These are phyloP conservation scores for Quercus rubra DNA, from an alignment of 306 rosid genomes.

Conservation along the genomic window DNA sequence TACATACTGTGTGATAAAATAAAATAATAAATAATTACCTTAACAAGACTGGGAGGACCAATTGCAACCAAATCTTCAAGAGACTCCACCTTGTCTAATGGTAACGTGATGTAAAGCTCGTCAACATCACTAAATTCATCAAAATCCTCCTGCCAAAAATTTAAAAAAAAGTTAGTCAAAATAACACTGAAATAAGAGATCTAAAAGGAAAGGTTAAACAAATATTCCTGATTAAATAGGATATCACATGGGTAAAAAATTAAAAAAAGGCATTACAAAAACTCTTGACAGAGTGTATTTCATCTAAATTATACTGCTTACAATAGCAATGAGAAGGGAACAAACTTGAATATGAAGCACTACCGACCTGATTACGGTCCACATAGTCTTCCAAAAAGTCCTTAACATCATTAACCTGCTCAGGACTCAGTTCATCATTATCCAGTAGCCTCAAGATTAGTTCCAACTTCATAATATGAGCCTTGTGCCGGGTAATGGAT, in stretches of 20 bases:
- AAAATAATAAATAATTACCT: slow-evolving; percentile 36
- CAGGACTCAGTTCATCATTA: slow-evolving; percentile 94
- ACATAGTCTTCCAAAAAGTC: slow-evolving; percentile 97
- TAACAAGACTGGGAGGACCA: slow-evolving; percentile 72
- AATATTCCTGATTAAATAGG: neutral
- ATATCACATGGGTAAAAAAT: neutral
- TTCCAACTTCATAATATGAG: slow-evolving; percentile 95
- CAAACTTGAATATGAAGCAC: slow-evolving; percentile 13
- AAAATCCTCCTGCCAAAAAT: slow-evolving; percentile 69
- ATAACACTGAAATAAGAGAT: neutral
- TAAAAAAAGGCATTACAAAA: slow-evolving; percentile 8
- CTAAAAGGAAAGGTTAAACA: neutral
- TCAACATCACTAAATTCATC: slow-evolving; percentile 88
- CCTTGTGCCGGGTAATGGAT: slow-evolving; percentile 93
- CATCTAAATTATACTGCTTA: neutral
- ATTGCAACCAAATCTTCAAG: slow-evolving; percentile 84
- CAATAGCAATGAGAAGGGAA: neutral
- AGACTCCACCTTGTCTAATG: slow-evolving; percentile 89
- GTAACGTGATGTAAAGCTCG: slow-evolving; percentile 78
- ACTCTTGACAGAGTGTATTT: neutral
- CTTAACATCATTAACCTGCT: slow-evolving; percentile 91
- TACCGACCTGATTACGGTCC: slow-evolving; percentile 87
- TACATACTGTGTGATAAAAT: neutral
- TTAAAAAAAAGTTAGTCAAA: neutral
- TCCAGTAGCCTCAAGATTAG: slow-evolving; percentile 85